Conservation (phyloP, 768 basidiomycete genomes). For the Gymnopilus junonius region DNA sequence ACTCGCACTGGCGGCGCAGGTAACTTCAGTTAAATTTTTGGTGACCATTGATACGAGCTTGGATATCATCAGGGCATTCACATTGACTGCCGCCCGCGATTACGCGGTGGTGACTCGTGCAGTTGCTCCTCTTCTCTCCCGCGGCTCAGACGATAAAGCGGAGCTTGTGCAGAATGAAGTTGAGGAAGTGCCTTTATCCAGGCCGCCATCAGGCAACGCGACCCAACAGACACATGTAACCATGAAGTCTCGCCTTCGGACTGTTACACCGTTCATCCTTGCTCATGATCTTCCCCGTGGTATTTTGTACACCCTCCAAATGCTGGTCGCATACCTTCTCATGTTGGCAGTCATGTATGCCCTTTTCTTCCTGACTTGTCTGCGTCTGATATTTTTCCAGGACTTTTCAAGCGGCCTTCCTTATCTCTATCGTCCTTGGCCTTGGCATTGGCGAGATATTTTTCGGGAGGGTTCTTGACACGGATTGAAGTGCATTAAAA, state of each 20-base stretch:
- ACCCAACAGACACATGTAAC: slow-evolving; percentile 1
- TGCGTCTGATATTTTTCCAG: slow-evolving; percentile 40
- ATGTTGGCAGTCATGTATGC: slow-evolving; percentile 86
- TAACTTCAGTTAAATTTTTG: slow-evolving; percentile 29
- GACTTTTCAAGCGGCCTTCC: slow-evolving; percentile 82
- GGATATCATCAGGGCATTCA: slow-evolving; percentile 21
- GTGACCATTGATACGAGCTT: not conserved
- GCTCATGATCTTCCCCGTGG: slow-evolving; percentile 77
- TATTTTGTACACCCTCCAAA: slow-evolving; percentile 62
- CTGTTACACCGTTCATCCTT: slow-evolving; percentile 64
- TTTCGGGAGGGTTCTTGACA: slow-evolving; percentile 57
- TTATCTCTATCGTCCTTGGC: slow-evolving; percentile 74
- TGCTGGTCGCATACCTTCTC: slow-evolving; percentile 65
- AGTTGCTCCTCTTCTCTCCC: not conserved
- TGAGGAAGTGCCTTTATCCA: not conserved
- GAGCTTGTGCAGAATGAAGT: not conserved
- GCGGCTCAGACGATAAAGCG: slow-evolving; percentile 4
- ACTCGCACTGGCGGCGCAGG: slow-evolving; percentile 64
- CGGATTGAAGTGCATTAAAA: slow-evolving; percentile 21
- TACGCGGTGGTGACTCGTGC: slow-evolving; percentile 2
- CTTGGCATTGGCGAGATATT: slow-evolving; percentile 75
- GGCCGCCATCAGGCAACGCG: not conserved
- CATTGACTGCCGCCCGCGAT: slow-evolving; percentile 18
- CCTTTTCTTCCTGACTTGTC: not conserved
- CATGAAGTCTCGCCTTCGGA: slow-evolving; percentile 31